Conservation (phyloP, 2,329 filamentous ascomycete genomes). For the Paraconiothyrium brasiliense region DNA sequence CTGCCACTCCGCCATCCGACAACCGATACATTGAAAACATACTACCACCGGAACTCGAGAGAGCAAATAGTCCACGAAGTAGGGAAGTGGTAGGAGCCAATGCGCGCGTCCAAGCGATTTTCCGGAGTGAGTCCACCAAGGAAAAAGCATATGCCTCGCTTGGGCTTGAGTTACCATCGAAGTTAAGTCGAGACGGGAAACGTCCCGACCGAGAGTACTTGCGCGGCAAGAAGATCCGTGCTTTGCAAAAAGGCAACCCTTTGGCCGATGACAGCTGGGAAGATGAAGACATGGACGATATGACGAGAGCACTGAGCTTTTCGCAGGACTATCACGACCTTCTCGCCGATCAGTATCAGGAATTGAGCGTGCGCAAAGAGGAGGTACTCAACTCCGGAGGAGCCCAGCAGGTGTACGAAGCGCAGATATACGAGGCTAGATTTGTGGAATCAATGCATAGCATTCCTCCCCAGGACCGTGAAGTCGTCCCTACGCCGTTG, state of each 20-base stretch:
- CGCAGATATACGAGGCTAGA: slow-evolving; percentile 14
- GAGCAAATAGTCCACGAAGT: not conserved
- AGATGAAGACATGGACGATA: slow-evolving; percentile 31
- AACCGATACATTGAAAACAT: slow-evolving; percentile 3
- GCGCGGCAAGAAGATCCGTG: slow-evolving; percentile 25
- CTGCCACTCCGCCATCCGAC: slow-evolving; percentile 10
- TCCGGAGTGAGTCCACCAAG: slow-evolving; percentile 26
- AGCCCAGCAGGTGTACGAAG: slow-evolving; percentile 4
- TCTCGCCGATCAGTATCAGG: slow-evolving; percentile 36
- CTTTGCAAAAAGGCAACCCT: slow-evolving; percentile 24
- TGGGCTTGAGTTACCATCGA: slow-evolving; percentile 22
- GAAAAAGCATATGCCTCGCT: slow-evolving; percentile 35
- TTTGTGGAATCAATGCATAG: not conserved
- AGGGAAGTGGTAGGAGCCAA: not conserved
- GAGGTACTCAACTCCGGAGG: slow-evolving; percentile 18
- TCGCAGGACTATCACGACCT: slow-evolving; percentile 44
- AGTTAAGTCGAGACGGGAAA: not conserved
- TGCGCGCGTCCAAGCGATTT: not conserved
- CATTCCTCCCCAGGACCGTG: slow-evolving; percentile 16
- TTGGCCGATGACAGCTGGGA: slow-evolving; percentile 29
- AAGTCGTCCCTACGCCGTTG: slow-evolving; percentile 28
- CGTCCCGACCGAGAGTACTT: slow-evolving; percentile 19
- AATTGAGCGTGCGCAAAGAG: slow-evolving; percentile 21
- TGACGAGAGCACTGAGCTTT: slow-evolving; percentile 34
- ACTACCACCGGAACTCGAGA: slow-evolving; percentile 1